phyloP scores from a whole-genome alignment of 805 yeast species.

The Brettanomyces nanus region DNA sequence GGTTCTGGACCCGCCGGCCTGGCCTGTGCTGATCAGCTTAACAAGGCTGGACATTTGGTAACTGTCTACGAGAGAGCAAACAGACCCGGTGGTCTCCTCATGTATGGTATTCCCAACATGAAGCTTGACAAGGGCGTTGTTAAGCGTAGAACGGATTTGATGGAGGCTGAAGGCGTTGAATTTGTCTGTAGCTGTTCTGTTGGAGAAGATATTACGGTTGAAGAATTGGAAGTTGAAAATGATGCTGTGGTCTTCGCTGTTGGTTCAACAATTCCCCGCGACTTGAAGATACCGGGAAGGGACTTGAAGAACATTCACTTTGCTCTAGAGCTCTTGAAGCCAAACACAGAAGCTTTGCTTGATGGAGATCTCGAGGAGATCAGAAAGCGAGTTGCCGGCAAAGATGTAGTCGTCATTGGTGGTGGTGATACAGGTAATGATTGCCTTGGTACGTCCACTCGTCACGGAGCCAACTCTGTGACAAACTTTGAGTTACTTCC shows the following conservation, averaged over 20 bases:
- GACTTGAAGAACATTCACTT: slow-evolving; percentile 81
- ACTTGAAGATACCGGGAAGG: slow-evolving; percentile 90
- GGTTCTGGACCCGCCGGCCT: slow-evolving; percentile 98
- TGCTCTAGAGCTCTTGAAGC: slow-evolving; percentile 86
- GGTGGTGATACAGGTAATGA: slow-evolving; percentile 99
- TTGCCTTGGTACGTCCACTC: slow-evolving; percentile 93
- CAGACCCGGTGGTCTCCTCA: slow-evolving; percentile 92
- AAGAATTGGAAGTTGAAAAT: slow-evolving; percentile 50
- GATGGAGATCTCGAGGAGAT: slow-evolving; percentile 74
- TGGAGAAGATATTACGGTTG: slow-evolving; percentile 75
- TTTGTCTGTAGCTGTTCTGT: slow-evolving; percentile 71
- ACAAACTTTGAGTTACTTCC: slow-evolving; percentile 92
- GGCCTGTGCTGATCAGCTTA: slow-evolving; percentile 94
- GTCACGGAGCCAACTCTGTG: slow-evolving; percentile 95
- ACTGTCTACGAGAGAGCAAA: slow-evolving; percentile 91
- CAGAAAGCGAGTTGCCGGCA: slow-evolving; percentile 64
- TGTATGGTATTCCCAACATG: slow-evolving; percentile 99
- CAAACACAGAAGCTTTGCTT: slow-evolving; percentile 85
- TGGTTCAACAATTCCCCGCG: slow-evolving; percentile 96
- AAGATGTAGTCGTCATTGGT: slow-evolving; percentile 92
- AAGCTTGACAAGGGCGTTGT: slow-evolving; percentile 90
- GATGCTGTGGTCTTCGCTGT: slow-evolving; percentile 90
- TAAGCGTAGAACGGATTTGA: slow-evolving; percentile 83
- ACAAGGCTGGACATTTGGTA: slow-evolving; percentile 90
- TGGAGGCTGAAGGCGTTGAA: slow-evolving; percentile 83